Base-by-base conservation (phyloP, 1,284 basidiomycete genomes). In the Golubevia sp. region DNA sequence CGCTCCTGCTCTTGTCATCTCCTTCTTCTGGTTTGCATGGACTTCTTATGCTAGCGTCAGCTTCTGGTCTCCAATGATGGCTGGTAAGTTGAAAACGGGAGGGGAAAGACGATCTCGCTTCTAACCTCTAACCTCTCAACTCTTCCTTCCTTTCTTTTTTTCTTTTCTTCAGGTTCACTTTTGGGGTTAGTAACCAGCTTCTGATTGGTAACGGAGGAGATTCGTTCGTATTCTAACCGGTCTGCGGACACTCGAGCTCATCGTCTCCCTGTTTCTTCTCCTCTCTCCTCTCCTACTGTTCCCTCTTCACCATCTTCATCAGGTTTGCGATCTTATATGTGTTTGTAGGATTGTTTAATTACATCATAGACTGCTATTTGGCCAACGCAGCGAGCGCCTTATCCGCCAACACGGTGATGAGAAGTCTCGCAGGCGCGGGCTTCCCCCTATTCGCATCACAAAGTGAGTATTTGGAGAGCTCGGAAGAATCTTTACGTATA, bases 391-490 rank as follows among this genome's bases (percentile, higher is more conserved):
- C 25, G 5, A 4, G 4, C 5, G 21, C 21, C 4, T 11, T 23
- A n/a, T 90, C 91, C 0, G 88, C 90, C 34, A 90, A 90, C 23
- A 88, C 91, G 25, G 88, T 92, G 25, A 78, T 90, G 48, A 88
- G 91, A 49, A 89, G 88, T 2, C 81, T 88, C 2, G 87, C 90
- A 58, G 91, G 89, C 2, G 88, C 88, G 0, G 75, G 74, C 0
- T 82, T 84, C 53, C 80, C 74, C 0, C 62, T 80, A 15, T 83
- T 81, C 51, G 70, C 72, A 0, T 67, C 62, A 21, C 82, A 84
- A 61, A 77, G n/a, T n/a, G n/a, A n/a, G n/a, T n/a, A n/a, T n/a
- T n/a, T n/a, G n/a, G n/a, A n/a, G n/a, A n/a, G n/a, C n/a, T n/a
- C n/a, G n/a, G n/a, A n/a, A n/a, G n/a, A n/a, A n/a, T n/a, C n/a